Evolutionary conservation across 1,284 basidiomycete genomes (phyloP).

Genomic region (Rhodotorula sp.): DNA sequence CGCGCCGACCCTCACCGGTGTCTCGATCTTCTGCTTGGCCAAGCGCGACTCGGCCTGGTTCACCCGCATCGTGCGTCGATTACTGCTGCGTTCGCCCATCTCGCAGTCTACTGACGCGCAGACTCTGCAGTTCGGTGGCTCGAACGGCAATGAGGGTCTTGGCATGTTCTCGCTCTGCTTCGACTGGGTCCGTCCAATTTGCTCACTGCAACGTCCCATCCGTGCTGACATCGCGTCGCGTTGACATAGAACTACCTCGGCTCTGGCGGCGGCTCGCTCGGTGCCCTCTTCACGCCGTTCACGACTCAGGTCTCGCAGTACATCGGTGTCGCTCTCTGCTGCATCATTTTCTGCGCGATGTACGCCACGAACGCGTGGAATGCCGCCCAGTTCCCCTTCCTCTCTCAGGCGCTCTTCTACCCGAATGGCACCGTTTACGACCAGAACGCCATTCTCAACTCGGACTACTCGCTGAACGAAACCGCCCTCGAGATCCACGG

Average conservation of each 20-base stretch:
- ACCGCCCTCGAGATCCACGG: constrained; percentile 49
- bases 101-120: not conserved
- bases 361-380: constrained; percentile 50
- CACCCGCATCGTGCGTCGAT: constrained; percentile 60
- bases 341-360: constrained; percentile 61
- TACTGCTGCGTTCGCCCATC: constrained; percentile 1
- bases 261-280: constrained; percentile 40
- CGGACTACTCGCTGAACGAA: constrained; percentile 78
- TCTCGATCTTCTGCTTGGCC: constrained; percentile 62
- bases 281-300: constrained; percentile 31
- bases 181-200: constrained; percentile 55
- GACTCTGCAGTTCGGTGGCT: constrained; percentile 17
- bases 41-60: constrained; percentile 59
- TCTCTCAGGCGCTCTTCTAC: constrained; percentile 62
- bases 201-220: not conserved
- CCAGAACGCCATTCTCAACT: constrained; percentile 72
- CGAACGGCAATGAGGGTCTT: constrained; percentile 65
- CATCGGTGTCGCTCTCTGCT: constrained; percentile 47
- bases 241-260: constrained; percentile 56
- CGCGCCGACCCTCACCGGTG: constrained; percentile 44
- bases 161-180: constrained; percentile 57
- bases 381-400: constrained; percentile 59
- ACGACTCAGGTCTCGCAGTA: constrained; percentile 4
- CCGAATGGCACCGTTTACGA: constrained; percentile 58
- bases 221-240: not conserved